These are phyloP conservation scores for Lichtheimia hyalospora DNA, from an alignment of 371 early-diverging fungal species.

Conservation along the genomic window DNA sequence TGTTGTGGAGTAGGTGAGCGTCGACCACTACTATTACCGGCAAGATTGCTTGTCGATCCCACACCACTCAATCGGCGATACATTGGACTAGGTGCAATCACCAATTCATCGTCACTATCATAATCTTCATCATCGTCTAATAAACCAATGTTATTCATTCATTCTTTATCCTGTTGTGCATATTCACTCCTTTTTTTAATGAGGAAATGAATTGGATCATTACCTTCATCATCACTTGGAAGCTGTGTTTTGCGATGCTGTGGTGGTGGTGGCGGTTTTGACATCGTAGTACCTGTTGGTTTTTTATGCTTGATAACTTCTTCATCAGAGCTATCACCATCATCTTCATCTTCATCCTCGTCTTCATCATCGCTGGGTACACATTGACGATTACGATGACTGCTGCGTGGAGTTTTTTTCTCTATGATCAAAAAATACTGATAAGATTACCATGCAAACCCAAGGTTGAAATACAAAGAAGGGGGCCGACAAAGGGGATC, in stretches of 20 bases:
- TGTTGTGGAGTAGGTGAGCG: slow-evolving; percentile 13
- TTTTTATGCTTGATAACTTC: slow-evolving; percentile 10
- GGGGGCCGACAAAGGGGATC: not conserved
- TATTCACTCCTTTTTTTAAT: not conserved
- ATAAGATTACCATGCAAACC: not conserved
- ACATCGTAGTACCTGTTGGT: not conserved
- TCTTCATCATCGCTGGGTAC: slow-evolving; percentile 49
- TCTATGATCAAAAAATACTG: slow-evolving; percentile 4
- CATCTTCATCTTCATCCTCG: slow-evolving; percentile 33
- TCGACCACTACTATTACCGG: slow-evolving; percentile 2
- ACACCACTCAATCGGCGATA: slow-evolving; percentile 15
- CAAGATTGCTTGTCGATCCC: slow-evolving; percentile 18
- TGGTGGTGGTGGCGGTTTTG: not conserved
- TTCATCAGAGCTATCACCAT: slow-evolving; percentile 23
- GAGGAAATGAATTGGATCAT: not conserved
- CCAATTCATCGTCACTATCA: slow-evolving; percentile 13
- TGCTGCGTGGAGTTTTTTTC: slow-evolving; percentile 17
- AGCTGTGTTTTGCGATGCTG: slow-evolving; percentile 20
- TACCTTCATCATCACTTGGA: slow-evolving; percentile 43
- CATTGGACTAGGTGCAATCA: slow-evolving; percentile 11
- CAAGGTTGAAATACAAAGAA: not conserved
- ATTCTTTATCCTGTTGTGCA: not conserved
- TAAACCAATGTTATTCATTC: slow-evolving; percentile 3
- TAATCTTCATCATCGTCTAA: slow-evolving; percentile 8
- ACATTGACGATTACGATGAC: slow-evolving; percentile 32